Conservation (phyloP, 2,329 filamentous ascomycete species). For the Fusarium sp. region DNA sequence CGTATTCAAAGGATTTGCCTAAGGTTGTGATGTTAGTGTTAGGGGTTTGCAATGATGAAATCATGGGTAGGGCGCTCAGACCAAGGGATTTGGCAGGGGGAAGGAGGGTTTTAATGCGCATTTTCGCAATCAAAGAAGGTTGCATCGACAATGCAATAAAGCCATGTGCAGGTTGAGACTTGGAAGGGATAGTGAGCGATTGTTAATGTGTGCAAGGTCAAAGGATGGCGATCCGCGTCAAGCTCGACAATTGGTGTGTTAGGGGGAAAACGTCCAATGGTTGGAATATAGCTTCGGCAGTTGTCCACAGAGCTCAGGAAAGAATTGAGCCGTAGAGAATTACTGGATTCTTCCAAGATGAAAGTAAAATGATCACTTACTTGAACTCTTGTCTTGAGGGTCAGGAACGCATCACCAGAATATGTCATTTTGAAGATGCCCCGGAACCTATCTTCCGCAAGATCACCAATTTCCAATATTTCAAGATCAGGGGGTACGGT, state of each 20-base stretch:
- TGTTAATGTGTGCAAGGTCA: constrained; percentile 2
- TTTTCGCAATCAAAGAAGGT: constrained; percentile 24
- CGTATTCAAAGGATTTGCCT: constrained; percentile 96
- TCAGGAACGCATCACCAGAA: constrained; percentile 92
- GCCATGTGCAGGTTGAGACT: not conserved
- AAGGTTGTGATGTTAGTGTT: constrained; percentile 58
- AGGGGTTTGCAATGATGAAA: constrained; percentile 35
- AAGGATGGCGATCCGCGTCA: constrained; percentile 3
- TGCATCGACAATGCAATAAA: constrained; percentile 15
- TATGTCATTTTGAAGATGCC: constrained; percentile 99
- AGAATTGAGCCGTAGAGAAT: constrained; percentile 1
- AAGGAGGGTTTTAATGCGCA: constrained; percentile 18
- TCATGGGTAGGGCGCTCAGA: constrained; percentile 22
- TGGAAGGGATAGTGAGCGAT: not conserved
- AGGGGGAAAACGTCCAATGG: not conserved
- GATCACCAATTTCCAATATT: constrained; percentile 96
- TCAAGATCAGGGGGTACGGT: constrained; percentile 94
- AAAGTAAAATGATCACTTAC: constrained; percentile 57
- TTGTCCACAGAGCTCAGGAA: not conserved
- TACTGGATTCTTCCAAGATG: not conserved
- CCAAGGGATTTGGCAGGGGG: constrained; percentile 8
- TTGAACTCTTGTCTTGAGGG: constrained; percentile 94
- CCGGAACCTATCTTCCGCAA: constrained; percentile 95
- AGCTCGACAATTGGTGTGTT: not conserved
- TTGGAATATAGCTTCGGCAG: not conserved